These are phyloP conservation scores for Aegilops tauschii DNA, from an alignment of 176 grass and related monocot genomes.

Conservation along the genomic window DNA sequence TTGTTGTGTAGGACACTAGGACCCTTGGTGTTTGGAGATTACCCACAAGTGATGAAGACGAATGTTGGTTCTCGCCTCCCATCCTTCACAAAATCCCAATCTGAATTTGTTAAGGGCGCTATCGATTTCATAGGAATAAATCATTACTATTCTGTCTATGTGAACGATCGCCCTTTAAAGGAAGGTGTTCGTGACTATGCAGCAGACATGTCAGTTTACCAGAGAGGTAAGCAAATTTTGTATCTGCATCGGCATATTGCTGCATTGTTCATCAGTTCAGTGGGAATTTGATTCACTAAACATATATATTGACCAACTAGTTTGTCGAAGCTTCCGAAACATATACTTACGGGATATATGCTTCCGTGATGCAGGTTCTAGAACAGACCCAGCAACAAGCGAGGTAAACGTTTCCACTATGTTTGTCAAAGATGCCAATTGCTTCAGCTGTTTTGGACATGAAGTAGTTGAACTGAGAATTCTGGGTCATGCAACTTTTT, in stretches of 20 bases:
- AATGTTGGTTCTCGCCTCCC: constrained; percentile 44
- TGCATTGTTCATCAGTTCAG: background rate
- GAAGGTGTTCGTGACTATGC: constrained; percentile 21
- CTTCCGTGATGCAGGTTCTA: constrained; percentile 30
- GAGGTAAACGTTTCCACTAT: constrained; percentile 25
- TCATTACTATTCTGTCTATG: constrained; percentile 52
- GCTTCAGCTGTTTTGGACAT: constrained; percentile 1
- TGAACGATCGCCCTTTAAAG: constrained; percentile 38
- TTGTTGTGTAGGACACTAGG: constrained; percentile 38
- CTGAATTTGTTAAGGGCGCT: constrained; percentile 28
- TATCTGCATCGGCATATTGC: background rate
- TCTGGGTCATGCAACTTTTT: background rate
- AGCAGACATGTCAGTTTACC: constrained; percentile 21
- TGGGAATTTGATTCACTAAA: background rate
- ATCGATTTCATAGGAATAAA: constrained; percentile 63
- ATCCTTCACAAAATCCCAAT: constrained; percentile 34
- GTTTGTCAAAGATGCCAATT: background rate
- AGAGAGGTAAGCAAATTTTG: constrained; percentile 16
- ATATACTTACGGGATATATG: background rate
- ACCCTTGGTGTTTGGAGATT: constrained; percentile 50
- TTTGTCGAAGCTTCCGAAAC: background rate
- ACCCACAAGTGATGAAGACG: constrained; percentile 49
- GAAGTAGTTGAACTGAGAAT: background rate
- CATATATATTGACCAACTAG: background rate
- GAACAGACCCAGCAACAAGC: constrained; percentile 29